Conservation (phyloP, 176 grass and related monocot genomes). For the Neostapfia colusana region DNA sequence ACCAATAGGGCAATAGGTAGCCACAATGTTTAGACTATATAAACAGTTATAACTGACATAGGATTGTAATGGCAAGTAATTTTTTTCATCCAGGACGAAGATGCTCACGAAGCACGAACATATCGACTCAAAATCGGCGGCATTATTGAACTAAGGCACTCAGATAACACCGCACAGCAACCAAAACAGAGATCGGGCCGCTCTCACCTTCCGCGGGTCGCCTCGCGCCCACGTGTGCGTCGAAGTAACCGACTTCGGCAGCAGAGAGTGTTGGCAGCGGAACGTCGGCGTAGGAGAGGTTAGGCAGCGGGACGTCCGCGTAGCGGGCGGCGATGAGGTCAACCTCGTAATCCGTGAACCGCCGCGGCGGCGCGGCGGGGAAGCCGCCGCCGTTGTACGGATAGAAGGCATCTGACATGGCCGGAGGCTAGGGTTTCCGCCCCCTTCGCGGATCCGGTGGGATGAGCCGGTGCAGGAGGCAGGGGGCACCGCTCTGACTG, state of each 20-base stretch:
- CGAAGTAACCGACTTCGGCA: constrained; percentile 21
- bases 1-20: not conserved
- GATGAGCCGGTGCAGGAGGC: not conserved
- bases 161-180: not conserved
- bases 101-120: not conserved
- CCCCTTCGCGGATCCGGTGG: not conserved
- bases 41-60: not conserved
- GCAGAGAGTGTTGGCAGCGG: constrained; percentile 23
- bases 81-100: constrained; percentile 1
- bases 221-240: constrained; percentile 42
- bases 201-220: constrained; percentile 71
- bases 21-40: not conserved
- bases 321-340: constrained; percentile 59
- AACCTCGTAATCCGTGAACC: constrained; percentile 58
- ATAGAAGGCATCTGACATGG: constrained; percentile 72
- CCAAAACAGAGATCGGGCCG: not conserved
- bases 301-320: not conserved
- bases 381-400: constrained; percentile 40
- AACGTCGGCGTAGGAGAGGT: constrained; percentile 11
- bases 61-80: not conserved
- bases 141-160: constrained; percentile 19
- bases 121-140: not conserved
- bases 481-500: not conserved
- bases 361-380: not conserved
- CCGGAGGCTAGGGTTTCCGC: constrained; percentile 47